Conservation (phyloP, 768 basidiomycete species). For the Boletus speciosus region DNA sequence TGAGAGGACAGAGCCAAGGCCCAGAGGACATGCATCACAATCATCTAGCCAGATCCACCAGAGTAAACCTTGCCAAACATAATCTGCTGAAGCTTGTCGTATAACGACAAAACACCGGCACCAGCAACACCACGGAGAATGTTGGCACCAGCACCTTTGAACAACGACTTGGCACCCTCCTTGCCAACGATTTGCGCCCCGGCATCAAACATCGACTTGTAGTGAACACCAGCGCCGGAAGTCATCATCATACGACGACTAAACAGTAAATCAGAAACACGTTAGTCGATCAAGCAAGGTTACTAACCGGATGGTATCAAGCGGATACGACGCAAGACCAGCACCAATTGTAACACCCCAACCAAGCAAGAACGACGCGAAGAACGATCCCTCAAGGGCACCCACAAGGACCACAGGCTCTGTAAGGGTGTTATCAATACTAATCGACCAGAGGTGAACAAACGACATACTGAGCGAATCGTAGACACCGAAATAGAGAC, state of each 20-base stretch:
- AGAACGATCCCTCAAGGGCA: conserved; percentile 91
- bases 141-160: conserved; percentile 98
- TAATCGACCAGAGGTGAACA: conserved; percentile 24
- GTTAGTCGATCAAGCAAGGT: background rate
- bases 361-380: conserved; percentile 94
- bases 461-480: conserved; percentile 80
- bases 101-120: conserved; percentile 98
- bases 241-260: conserved; percentile 99
- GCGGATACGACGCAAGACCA: conserved; percentile 96
- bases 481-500: conserved; percentile 98
- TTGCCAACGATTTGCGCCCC: conserved; percentile 91
- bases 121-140: conserved; percentile 99
- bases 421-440: conserved; percentile 32
- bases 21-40: conserved; percentile 17
- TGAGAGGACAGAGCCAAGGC: conserved; percentile 31
- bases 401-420: conserved; percentile 98
- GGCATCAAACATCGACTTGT: conserved; percentile 99
- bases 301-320: conserved; percentile 80
- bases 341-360: conserved; percentile 99
- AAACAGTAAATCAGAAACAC: conserved; percentile 20
- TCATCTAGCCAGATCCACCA: conserved; percentile 56
- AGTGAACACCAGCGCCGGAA: conserved; percentile 90
- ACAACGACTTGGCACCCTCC: conserved; percentile 93
- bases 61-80: conserved; percentile 99
- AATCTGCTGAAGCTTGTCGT: conserved; percentile 96